These are phyloP conservation scores for Podila horticola DNA, from an alignment of 192 early-diverging fungal species.

Conservation along the genomic window DNA sequence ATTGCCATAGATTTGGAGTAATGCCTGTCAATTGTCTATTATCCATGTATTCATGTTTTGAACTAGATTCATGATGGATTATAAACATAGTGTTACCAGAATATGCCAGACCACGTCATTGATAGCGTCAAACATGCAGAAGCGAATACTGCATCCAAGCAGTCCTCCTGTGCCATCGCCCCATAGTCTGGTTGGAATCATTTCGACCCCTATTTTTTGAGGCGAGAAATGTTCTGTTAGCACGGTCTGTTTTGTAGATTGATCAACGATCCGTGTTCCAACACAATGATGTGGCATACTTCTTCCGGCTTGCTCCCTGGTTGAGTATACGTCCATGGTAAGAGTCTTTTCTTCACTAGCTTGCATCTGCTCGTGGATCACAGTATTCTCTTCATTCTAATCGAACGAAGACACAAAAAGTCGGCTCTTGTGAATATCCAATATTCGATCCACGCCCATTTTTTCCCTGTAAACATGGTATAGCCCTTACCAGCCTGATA, in stretches of 20 bases:
- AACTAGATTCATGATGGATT: background rate
- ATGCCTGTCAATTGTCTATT: background rate
- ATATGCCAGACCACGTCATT: constrained; percentile 64
- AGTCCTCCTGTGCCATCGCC: constrained; percentile 54
- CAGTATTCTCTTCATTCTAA: constrained; percentile 46
- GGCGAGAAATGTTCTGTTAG: background rate
- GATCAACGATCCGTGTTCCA: background rate
- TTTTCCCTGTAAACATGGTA: background rate
- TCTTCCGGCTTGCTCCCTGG: constrained; percentile 65
- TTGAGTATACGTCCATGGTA: constrained; percentile 65
- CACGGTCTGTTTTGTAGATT: background rate
- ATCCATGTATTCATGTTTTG: too few relatives aligned
- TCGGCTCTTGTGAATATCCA: too few relatives aligned
- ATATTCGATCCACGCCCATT: background rate
- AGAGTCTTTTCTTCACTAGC: constrained; percentile 58
- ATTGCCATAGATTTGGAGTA: background rate
- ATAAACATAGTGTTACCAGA: constrained; percentile 27
- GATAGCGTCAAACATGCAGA: constrained; percentile 70
- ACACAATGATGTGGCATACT: constrained; percentile 23
- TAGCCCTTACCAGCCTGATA: constrained; percentile 41
- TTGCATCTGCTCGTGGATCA: constrained; percentile 56
- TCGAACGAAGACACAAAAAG: background rate
- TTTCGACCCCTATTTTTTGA: constrained; percentile 46
- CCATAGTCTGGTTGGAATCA: constrained; percentile 54
- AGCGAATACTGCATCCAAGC: constrained; percentile 71